Conservation (phyloP, 1,139 yeast genomes). For the Nakaseomyces kungkrabaensis region DNA sequence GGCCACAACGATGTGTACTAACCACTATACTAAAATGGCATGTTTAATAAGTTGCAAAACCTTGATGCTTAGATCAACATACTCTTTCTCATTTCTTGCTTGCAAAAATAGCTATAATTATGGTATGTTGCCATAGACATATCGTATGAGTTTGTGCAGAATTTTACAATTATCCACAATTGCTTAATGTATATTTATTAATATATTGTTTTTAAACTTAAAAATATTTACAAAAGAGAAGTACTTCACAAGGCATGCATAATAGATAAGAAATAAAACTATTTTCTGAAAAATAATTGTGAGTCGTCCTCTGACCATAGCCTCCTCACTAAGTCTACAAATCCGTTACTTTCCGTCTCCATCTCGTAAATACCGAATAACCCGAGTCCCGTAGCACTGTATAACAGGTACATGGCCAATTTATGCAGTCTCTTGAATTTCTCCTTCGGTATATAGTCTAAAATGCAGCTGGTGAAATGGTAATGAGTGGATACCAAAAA, state of each 20-base stretch:
- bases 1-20: constrained; percentile 8
- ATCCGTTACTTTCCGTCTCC: constrained; percentile 61
- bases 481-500: constrained; percentile 66
- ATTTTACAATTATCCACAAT: not conserved
- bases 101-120: not conserved
- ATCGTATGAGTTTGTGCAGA: too few relatives aligned
- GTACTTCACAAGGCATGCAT: not conserved
- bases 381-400: constrained; percentile 60
- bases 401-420: constrained; percentile 52
- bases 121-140: not conserved
- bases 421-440: constrained; percentile 67
- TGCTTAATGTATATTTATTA: not conserved
- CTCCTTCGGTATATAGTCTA: constrained; percentile 80
- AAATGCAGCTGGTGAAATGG: constrained; percentile 79
- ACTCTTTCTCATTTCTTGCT: not conserved
- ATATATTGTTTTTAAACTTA: too few relatives aligned
- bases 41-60: not conserved
- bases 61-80: not conserved
- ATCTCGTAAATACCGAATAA: constrained; percentile 74
- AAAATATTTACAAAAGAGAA: too few relatives aligned
- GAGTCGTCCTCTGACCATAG: constrained; percentile 35
- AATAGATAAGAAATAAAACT: not conserved
- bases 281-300: not conserved
- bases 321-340: constrained; percentile 38
- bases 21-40: constrained; percentile 8